Conservation (phyloP, 441 rosid genomes). For the Viola pubescens region DNA sequence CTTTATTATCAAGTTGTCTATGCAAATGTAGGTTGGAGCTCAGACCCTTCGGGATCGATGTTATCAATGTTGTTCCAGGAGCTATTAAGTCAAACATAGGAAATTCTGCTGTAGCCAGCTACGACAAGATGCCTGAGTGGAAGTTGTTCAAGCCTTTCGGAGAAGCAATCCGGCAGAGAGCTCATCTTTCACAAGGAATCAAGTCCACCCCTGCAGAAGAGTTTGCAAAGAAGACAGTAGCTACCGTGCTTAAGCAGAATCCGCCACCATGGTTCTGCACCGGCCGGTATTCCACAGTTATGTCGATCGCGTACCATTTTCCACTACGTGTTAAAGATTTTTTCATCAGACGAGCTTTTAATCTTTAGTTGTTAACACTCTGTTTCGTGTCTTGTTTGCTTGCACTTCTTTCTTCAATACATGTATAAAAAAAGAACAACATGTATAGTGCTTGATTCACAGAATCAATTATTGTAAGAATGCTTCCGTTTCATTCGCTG, state of each 20-base stretch:
- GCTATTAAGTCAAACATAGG: constrained; percentile 72
- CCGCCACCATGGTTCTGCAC: constrained; percentile 73
- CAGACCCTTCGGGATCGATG: constrained; percentile 66
- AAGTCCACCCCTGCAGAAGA: constrained; percentile 56
- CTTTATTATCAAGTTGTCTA: background rate
- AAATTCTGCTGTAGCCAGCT: constrained; percentile 44
- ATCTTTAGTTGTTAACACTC: constrained; percentile 4
- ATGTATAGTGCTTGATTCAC: too few species aligned
- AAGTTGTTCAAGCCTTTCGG: constrained; percentile 64
- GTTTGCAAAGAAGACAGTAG: constrained; percentile 63
- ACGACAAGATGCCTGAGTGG: constrained; percentile 63
- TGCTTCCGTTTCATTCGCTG: too few species aligned
- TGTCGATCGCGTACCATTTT: constrained; percentile 48
- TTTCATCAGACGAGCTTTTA: constrained; percentile 31
- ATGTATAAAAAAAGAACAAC: too few species aligned
- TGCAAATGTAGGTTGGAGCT: constrained; percentile 63
- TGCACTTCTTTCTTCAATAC: too few species aligned
- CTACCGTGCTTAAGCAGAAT: constrained; percentile 44
- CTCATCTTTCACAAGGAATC: constrained; percentile 44
- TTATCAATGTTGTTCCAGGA: constrained; percentile 69
- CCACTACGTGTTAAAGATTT: constrained; percentile 51
- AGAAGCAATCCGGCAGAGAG: constrained; percentile 49
- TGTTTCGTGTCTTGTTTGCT: too few species aligned
- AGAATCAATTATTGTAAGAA: too few species aligned
- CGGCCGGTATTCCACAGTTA: constrained; percentile 45